Evolutionary conservation across 129 eudicot species (phyloP).

Genomic region (Mikania micrantha): DNA sequence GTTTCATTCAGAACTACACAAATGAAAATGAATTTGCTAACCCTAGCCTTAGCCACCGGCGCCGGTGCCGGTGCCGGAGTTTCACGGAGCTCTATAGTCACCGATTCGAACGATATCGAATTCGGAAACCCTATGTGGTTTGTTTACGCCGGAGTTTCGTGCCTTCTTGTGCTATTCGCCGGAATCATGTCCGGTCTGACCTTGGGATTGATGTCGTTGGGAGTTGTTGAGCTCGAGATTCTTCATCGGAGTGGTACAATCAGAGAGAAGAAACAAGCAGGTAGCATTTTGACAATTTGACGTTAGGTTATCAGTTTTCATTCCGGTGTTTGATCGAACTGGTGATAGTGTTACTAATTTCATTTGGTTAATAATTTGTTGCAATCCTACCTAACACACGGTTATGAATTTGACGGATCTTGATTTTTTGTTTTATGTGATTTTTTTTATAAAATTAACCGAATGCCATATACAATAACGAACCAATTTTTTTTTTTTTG

Average conservation of each 20-base stretch:
- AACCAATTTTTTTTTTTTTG: too few relatives aligned
- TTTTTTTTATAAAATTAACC: too few relatives aligned
- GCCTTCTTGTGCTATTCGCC: constrained; percentile 68
- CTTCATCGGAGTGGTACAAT: constrained; percentile 71
- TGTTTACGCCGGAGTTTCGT: constrained; percentile 76
- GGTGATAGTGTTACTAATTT: background rate
- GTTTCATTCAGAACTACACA: too few relatives aligned
- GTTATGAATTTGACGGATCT: background rate
- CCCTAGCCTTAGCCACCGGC: constrained; percentile 28
- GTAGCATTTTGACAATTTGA: constrained; percentile 15
- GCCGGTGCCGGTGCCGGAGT: constrained; percentile 20
- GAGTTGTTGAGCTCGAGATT: constrained; percentile 88
- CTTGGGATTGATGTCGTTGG: constrained; percentile 80
- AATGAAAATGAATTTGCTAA: constrained; percentile 26
- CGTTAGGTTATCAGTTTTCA: background rate
- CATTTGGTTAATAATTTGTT: too few relatives aligned
- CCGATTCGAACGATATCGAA: constrained; percentile 45
- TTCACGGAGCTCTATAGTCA: constrained; percentile 25
- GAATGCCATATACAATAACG: too few relatives aligned
- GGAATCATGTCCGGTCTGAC: constrained; percentile 97
- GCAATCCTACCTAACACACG: constrained; percentile 7
- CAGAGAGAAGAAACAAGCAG: constrained; percentile 84
- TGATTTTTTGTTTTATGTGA: background rate
- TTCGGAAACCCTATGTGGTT: constrained; percentile 78
- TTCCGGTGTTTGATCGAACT: background rate